Evolutionary conservation across 208 protist species (phyloP).

Genomic region (Leishmania amazonensis): DNA sequence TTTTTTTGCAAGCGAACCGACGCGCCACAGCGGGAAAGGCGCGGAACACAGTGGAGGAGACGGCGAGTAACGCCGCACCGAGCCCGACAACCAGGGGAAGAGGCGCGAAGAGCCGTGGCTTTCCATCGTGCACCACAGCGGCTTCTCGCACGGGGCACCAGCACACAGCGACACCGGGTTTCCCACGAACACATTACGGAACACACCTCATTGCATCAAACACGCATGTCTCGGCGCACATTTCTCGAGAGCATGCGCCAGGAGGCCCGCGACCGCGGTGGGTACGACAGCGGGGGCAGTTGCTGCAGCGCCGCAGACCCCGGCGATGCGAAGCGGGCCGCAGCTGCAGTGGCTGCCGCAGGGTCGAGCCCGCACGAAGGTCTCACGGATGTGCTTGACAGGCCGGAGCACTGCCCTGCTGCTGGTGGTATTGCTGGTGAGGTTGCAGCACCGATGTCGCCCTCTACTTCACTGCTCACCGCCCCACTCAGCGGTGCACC

Average conservation of each 20-base stretch:
- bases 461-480: not conserved
- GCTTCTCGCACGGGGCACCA: not conserved
- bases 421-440: not conserved
- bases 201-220: not conserved
- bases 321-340: not conserved
- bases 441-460: not conserved
- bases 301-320: not conserved
- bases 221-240: constrained; percentile 23
- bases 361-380: not conserved
- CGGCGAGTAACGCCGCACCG: not conserved
- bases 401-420: not conserved
- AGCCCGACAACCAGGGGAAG: not conserved
- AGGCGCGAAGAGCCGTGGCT: not conserved
- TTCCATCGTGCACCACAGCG: not conserved
- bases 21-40: not conserved
- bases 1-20: not conserved
- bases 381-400: not conserved
- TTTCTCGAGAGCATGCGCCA: constrained; percentile 35
- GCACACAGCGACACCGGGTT: not conserved
- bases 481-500: not conserved
- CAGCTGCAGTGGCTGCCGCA: not conserved
- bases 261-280: constrained; percentile 21
- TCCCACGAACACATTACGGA: not conserved
- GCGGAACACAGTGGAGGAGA: not conserved
- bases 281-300: constrained; percentile 15